Percentiles rank a stretch among this genome's conserved stretches.
phyloP scores from a whole-genome alignment of 2,329 filamentous ascomycete species.

The Berkeleyomyces basicola region DNA sequence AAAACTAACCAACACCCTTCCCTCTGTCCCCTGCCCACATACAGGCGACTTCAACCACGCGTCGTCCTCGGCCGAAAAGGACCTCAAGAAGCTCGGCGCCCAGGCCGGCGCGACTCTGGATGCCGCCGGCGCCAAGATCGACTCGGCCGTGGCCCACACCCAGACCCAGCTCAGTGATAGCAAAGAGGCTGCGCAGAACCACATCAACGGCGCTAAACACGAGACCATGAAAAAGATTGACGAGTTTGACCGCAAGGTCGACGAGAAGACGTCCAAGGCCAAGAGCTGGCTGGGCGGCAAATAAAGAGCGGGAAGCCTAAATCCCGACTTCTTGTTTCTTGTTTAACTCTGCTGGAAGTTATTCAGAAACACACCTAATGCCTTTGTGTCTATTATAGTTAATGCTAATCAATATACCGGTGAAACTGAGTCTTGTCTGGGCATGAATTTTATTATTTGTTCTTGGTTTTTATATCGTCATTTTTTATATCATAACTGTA shows the following conservation, averaged over 20 bases:
- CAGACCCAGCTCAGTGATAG: conserved; percentile 45
- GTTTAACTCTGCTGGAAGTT: neutral
- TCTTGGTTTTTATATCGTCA: neutral
- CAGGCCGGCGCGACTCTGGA: conserved; percentile 50
- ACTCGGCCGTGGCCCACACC: conserved; percentile 33
- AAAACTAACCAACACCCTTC: neutral
- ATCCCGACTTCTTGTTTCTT: neutral
- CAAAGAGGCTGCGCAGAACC: conserved; percentile 41
- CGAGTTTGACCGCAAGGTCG: conserved; percentile 67
- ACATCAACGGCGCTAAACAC: conserved; percentile 45
- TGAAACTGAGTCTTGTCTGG: neutral
- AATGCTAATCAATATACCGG: neutral
- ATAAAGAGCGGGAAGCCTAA: conserved; percentile 16
- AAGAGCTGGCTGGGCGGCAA: conserved; percentile 81
- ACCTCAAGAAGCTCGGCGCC: conserved; percentile 32
- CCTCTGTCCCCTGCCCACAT: neutral
- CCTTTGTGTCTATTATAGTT: neutral
- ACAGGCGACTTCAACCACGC: conserved; percentile 61
- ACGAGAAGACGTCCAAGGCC: conserved; percentile 60
- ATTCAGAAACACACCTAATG: neutral
- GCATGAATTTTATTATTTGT: neutral
- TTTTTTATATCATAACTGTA: neutral
- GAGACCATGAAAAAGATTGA: conserved; percentile 58
- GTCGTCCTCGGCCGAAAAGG: conserved; percentile 48
- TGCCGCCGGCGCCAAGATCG: conserved; percentile 33